Percentiles rank a stretch among this genome's conserved stretches.
These are phyloP conservation scores for Citrus medica DNA, from an alignment of 345 rosid genomes.

Conservation along the genomic window DNA sequence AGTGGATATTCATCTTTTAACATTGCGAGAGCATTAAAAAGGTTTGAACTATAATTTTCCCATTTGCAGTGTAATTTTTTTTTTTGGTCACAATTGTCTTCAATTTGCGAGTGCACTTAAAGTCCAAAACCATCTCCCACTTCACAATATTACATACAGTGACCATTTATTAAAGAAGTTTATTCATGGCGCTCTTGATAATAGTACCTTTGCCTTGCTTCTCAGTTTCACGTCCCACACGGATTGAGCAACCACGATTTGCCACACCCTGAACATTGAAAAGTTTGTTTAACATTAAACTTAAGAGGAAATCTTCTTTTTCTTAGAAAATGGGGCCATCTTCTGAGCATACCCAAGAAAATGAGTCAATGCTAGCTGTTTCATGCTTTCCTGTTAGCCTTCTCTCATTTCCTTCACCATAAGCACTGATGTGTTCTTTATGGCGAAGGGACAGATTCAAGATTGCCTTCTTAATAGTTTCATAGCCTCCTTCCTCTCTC, in stretches of 20 bases:
- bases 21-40: not conserved
- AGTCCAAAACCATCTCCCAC: not conserved
- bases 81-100: too few species aligned
- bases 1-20: not conserved
- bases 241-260: constrained; percentile 93
- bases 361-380: constrained; percentile 83
- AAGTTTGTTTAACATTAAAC: constrained; percentile 1
- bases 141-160: not conserved
- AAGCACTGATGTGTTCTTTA: constrained; percentile 81
- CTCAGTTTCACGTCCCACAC: constrained; percentile 98
- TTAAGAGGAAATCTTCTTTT: not conserved
- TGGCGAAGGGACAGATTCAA: constrained; percentile 89
- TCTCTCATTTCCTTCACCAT: constrained; percentile 99
- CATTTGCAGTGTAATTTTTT: not conserved
- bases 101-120: not conserved
- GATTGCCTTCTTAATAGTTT: constrained; percentile 88
- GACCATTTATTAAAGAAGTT: not conserved
- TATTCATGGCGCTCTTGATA: not conserved
- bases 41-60: not conserved
- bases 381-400: constrained; percentile 96
- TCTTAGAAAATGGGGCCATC: not conserved
- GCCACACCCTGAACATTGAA: constrained; percentile 72
- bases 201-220: constrained; percentile 75
- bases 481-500: constrained; percentile 95
- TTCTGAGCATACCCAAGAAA: constrained; percentile 78